A percentile compares a stretch with the other conserved stretches of the same genome.
Evolutionary conservation across 495 filamentous ascomycete species (phyloP).

Genomic region (Umbilicaria muhlenbergii): DNA sequence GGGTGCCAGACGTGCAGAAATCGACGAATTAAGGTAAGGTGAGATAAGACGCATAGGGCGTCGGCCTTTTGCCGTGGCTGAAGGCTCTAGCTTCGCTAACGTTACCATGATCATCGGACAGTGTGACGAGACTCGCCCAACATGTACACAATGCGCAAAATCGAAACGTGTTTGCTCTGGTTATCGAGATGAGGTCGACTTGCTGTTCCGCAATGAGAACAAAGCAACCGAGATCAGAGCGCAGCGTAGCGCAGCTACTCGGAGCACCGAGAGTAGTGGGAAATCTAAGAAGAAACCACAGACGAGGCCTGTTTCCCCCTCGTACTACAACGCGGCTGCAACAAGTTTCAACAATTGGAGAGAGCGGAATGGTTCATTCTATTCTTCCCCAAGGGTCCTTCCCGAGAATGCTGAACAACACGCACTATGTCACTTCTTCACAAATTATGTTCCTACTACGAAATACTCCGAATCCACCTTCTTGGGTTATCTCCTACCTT

Average conservation of each 20-base stretch:
- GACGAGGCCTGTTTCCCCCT: slow-evolving; percentile 6
- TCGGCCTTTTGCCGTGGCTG: background rate
- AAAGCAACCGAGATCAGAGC: slow-evolving; percentile 50
- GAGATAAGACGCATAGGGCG: too few species aligned
- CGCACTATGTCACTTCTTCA: slow-evolving; percentile 28
- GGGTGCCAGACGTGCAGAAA: slow-evolving; percentile 59
- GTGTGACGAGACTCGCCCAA: slow-evolving; percentile 50
- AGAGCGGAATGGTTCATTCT: slow-evolving; percentile 6
- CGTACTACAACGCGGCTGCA: background rate
- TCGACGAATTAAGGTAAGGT: slow-evolving; percentile 38
- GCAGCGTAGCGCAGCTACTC: slow-evolving; percentile 15
- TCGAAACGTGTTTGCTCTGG: slow-evolving; percentile 51
- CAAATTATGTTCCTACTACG: slow-evolving; percentile 23
- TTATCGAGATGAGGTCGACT: slow-evolving; percentile 50
- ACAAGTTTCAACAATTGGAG: slow-evolving; percentile 7
- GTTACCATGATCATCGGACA: slow-evolving; percentile 10
- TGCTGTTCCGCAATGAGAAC: slow-evolving; percentile 64
- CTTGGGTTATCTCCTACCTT: slow-evolving; percentile 12
- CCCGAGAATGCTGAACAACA: slow-evolving; percentile 19
- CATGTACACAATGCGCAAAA: slow-evolving; percentile 54
- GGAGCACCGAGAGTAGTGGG: slow-evolving; percentile 4
- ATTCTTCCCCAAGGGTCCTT: slow-evolving; percentile 13
- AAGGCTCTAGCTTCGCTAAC: background rate
- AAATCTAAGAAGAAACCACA: slow-evolving; percentile 12
- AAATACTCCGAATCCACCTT: slow-evolving; percentile 16